Percentiles rank a stretch among this genome's conserved stretches.
These are phyloP conservation scores for Neckera pumila DNA, from an alignment of 225 moss, liverwort and hornwort genomes.

Conservation along the genomic window DNA sequence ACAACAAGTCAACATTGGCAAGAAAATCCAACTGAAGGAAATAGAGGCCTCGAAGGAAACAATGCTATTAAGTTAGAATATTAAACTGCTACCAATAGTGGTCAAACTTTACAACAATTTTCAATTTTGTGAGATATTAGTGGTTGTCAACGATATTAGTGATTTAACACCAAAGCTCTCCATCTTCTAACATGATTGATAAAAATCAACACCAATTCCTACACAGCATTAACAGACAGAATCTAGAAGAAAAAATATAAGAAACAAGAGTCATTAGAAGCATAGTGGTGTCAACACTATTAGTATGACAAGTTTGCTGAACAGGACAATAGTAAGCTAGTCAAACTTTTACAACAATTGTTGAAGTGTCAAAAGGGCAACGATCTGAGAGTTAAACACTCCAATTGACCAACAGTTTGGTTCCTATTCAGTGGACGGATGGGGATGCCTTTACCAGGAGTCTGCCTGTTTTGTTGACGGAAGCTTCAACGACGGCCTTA, in stretches of 20 bases:
- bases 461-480: constrained; percentile 86
- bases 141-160: neutral
- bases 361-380: neutral
- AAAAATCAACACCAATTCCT: neutral
- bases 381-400: neutral
- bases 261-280: neutral
- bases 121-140: too few species aligned
- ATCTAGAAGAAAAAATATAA: neutral
- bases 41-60: neutral
- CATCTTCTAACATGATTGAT: neutral
- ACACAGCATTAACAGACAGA: neutral
- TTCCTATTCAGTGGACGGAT: neutral
- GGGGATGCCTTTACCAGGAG: constrained; percentile 34
- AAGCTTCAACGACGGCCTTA: constrained; percentile 72
- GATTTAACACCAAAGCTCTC: neutral
- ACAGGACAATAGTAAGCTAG: neutral
- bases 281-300: neutral
- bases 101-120: neutral
- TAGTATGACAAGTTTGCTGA: neutral
- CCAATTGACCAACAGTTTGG: neutral
- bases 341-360: neutral
- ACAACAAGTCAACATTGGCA: neutral
- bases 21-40: neutral
- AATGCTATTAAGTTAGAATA: neutral
- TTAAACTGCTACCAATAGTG: neutral